Conservation (phyloP, 441 rosid species). For the Pelargonium citronellum region DNA sequence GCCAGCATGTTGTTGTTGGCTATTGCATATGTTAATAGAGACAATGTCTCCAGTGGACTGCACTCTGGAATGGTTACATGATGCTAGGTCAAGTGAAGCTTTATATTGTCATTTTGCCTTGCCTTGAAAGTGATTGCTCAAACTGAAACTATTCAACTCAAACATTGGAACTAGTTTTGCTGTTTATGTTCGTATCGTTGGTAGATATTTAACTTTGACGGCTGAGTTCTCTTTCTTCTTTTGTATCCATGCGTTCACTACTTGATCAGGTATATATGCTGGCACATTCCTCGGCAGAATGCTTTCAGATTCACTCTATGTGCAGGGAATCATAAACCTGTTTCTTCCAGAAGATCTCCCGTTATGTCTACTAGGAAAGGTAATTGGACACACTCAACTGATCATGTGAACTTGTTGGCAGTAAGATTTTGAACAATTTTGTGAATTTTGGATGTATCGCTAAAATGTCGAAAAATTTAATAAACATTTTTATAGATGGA, state of each 20-base stretch:
- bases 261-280: slow-evolving; percentile 3
- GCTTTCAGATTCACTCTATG: slow-evolving; percentile 6
- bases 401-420: not conserved
- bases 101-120: not conserved
- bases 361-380: not conserved
- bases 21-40: not conserved
- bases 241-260: not conserved
- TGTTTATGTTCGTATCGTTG: not conserved
- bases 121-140: not conserved
- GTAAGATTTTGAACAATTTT: not conserved
- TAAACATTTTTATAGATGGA: not conserved
- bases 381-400: not conserved
- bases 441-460: not conserved
- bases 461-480: too few species aligned
- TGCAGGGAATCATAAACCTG: not conserved
- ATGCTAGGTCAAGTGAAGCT: not conserved
- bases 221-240: not conserved
- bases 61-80: not conserved
- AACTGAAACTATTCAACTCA: not conserved
- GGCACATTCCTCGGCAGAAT: slow-evolving; percentile 3
- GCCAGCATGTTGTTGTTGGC: not conserved
- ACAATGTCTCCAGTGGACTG: not conserved
- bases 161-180: not conserved
- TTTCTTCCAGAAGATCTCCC: not conserved
- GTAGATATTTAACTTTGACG: not conserved